phyloP scores from a whole-genome alignment of 768 basidiomycete genomes.

The Amanita exitialis region DNA sequence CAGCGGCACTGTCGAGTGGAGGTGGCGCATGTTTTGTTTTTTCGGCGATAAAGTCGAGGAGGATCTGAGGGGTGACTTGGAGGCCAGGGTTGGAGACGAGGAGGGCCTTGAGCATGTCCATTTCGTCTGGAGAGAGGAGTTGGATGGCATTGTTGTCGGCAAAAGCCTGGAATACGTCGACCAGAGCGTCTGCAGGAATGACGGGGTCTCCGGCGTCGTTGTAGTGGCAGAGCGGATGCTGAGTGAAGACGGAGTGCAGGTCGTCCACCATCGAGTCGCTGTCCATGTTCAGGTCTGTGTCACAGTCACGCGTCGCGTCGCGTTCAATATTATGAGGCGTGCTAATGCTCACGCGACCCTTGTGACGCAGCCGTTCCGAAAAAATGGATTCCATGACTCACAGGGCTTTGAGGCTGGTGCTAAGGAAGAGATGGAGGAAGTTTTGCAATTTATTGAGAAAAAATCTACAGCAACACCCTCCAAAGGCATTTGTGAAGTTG shows the following conservation, averaged over 20 bases:
- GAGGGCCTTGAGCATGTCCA: constrained; percentile 45
- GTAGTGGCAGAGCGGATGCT: constrained; percentile 49
- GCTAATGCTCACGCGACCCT: too few species aligned
- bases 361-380: too few species aligned
- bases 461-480: too few species aligned
- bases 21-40: constrained; percentile 39
- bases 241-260: constrained; percentile 55
- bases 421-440: too few species aligned
- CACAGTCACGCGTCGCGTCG: constrained; percentile 6
- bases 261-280: too few species aligned
- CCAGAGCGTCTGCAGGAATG: constrained; percentile 62
- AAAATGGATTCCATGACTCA: too few species aligned
- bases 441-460: too few species aligned
- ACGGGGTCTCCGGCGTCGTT: constrained; percentile 52
- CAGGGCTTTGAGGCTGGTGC: too few species aligned
- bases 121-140: constrained; percentile 58
- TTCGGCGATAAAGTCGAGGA: constrained; percentile 56
- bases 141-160: constrained; percentile 48
- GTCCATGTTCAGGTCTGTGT: too few species aligned
- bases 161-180: constrained; percentile 60
- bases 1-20: constrained; percentile 21
- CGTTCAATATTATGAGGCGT: too few species aligned
- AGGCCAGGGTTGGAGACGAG: constrained; percentile 51
- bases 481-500: too few species aligned
- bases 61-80: constrained; percentile 57